Conservation (phyloP, 2,329 filamentous ascomycete genomes). For the Cladosporium oxysporum region DNA sequence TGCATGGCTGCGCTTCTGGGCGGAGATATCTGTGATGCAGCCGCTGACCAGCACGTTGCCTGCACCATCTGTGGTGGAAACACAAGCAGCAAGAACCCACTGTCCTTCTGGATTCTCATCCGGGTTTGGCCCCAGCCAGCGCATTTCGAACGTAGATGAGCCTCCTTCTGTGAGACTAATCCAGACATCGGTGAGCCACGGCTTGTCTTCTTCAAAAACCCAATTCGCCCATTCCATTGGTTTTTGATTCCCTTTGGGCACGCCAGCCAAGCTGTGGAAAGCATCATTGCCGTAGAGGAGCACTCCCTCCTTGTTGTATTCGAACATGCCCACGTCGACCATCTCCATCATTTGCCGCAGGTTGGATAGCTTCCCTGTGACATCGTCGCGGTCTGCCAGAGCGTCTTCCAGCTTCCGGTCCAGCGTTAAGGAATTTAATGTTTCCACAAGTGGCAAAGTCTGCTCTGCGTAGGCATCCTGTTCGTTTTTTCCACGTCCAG, state of each 20-base stretch:
- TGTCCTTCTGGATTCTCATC: slow-evolving; percentile 24
- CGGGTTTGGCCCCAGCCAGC: slow-evolving; percentile 19
- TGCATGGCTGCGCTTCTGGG: slow-evolving; percentile 30
- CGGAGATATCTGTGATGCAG: slow-evolving; percentile 31
- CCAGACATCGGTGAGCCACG: slow-evolving; percentile 22
- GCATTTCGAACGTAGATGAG: not conserved
- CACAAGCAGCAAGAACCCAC: slow-evolving; percentile 29
- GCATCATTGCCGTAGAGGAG: slow-evolving; percentile 29
- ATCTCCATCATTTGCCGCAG: slow-evolving; percentile 27
- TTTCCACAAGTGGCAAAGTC: not conserved
- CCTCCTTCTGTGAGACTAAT: not conserved
- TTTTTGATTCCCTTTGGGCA: slow-evolving; percentile 18
- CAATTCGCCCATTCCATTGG: slow-evolving; percentile 22
- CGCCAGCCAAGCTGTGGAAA: slow-evolving; percentile 25
- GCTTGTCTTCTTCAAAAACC: slow-evolving; percentile 26
- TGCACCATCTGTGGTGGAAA: slow-evolving; percentile 23
- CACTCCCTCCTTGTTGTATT: slow-evolving; percentile 24
- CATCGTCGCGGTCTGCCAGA: slow-evolving; percentile 23
- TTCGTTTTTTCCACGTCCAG: not conserved
- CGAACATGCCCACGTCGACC: slow-evolving; percentile 29
- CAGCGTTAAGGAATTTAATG: not conserved
- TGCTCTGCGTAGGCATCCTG: no score
- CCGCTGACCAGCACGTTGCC: slow-evolving; percentile 28
- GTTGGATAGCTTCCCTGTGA: slow-evolving; percentile 20
- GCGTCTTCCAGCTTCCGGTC: slow-evolving; percentile 19